A percentile compares a stretch with the other conserved stretches of the same genome.
Evolutionary conservation across 805 yeast genomes (phyloP).

Genomic region (Saturnispora bothae): DNA sequence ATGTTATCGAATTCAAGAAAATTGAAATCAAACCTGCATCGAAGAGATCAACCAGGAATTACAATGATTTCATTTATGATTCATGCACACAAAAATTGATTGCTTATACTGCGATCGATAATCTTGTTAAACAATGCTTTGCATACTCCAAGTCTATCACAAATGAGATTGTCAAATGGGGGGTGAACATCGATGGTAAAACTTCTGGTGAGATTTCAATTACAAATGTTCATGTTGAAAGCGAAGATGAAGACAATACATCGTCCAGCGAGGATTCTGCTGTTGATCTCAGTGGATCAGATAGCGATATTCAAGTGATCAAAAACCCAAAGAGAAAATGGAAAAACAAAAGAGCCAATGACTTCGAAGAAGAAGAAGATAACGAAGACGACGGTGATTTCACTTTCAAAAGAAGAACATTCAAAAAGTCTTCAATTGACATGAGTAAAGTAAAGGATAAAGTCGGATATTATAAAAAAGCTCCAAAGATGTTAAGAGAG

Average conservation of each 20-base stretch:
- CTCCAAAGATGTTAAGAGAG: conserved; percentile 58
- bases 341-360: not conserved
- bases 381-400: conserved; percentile 16
- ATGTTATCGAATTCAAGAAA: conserved; percentile 49
- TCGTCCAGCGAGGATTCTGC: conserved; percentile 10
- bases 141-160: conserved; percentile 64
- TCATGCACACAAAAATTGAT: conserved; percentile 58
- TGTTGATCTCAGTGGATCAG: not conserved
- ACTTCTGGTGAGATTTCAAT: conserved; percentile 52
- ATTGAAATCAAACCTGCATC: conserved; percentile 34
- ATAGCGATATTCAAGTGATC: conserved; percentile 5
- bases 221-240: conserved; percentile 38
- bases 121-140: conserved; percentile 77
- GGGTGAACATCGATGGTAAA: conserved; percentile 60
- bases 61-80: conserved; percentile 66
- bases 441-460: conserved; percentile 12
- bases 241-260: too few species aligned
- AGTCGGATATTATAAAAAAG: conserved; percentile 44
- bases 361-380: conserved; percentile 21
- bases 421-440: conserved; percentile 24
- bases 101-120: conserved; percentile 92
- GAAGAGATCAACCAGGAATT: conserved; percentile 11
- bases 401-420: conserved; percentile 11
- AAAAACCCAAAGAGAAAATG: not conserved
- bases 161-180: conserved; percentile 74